Base-by-base conservation (phyloP, 2,329 filamentous ascomycete species). In the Anisogramma anomala region DNA sequence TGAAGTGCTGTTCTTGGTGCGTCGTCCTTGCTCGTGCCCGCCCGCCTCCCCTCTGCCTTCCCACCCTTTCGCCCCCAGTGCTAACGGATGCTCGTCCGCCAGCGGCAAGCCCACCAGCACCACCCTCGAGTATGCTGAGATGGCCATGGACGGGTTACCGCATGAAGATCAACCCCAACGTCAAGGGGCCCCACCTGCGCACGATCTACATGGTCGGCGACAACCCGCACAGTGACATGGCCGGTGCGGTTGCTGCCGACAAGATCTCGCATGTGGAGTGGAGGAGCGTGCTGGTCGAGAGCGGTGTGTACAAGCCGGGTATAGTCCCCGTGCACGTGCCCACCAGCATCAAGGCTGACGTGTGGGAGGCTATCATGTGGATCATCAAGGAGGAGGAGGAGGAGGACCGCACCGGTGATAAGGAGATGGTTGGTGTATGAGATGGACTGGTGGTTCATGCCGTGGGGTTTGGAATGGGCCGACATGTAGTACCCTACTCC, bases 181-280 rank as follows among this genome's bases (percentile, higher is more conserved):
- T 34, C 25, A 30, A 37, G 4, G 13, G 9, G 8, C 23, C 4
- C 27, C 50, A 53, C 34, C 13, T 41, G 23, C 31, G 66, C 49
- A 72, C 66, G 10, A 78, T 86, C 2, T 86, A 83, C 57, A 86
- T 86, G 82, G 66, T 87, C 33, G 82, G 82, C 2, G 74, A 79
- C 49, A 78, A 78, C 44, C 72, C 74, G 0, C 77, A 75, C 49
- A 79, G 72, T 34, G 82, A 86, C 55, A 84, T 87, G 48, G 59
- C 64, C 3, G 82, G 82, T 2, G 45, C 45, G 1, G 25, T 44
- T 27, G 10, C 25, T 11, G 34, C 41, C 1, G 14, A 43, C 27
- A 18, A 28, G 26, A 52, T 62, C 15, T 79, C 72, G 41, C 60
- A 60, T 0, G 53, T 65, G 31, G 60, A 71, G 36, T 87, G 82